Conservation (phyloP, 1,284 basidiomycete genomes). For the Cryptococcus neoformans region DNA sequence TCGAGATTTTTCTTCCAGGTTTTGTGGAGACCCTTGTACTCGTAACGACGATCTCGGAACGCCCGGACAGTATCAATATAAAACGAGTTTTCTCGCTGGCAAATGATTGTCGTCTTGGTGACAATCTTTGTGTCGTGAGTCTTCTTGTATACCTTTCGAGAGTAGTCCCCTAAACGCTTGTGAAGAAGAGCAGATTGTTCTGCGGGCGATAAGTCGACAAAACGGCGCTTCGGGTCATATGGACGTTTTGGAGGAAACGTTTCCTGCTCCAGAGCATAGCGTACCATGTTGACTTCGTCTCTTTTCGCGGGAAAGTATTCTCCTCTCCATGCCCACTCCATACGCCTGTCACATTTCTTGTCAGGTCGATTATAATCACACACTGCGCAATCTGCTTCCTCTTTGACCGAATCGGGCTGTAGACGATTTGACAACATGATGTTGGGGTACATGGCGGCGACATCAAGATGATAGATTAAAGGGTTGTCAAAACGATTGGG, state of each 20-base stretch:
- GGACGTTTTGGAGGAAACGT: slow-evolving; percentile 79
- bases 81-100: slow-evolving; percentile 98
- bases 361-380: slow-evolving; percentile 98
- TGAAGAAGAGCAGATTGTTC: slow-evolving; percentile 83
- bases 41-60: slow-evolving; percentile 97
- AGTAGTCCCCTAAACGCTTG: slow-evolving; percentile 97
- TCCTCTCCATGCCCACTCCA: slow-evolving; percentile 99
- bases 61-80: slow-evolving; percentile 98
- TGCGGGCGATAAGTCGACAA: slow-evolving; percentile 75
- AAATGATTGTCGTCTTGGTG: slow-evolving; percentile 91
- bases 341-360: slow-evolving; percentile 88
- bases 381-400: slow-evolving; percentile 94
- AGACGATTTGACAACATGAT: slow-evolving; percentile 99
- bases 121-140: slow-evolving; percentile 99
- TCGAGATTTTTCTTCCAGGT: slow-evolving; percentile 99
- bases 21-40: slow-evolving; percentile 98
- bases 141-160: slow-evolving; percentile 88
- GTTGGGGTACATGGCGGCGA: slow-evolving; percentile 99
- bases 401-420: slow-evolving; percentile 96
- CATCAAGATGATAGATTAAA: slow-evolving; percentile 97
- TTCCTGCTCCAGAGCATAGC: slow-evolving; percentile 94
- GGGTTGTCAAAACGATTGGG: slow-evolving; percentile 86
- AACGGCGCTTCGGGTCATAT: slow-evolving; percentile 71
- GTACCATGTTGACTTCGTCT: slow-evolving; percentile 99
- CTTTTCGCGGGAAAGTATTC: slow-evolving; percentile 98